Percentiles rank a stretch among this genome's conserved stretches.
These are phyloP conservation scores for Persicaria maculosa DNA, from an alignment of 148 eudicot genomes.

Conservation along the genomic window DNA sequence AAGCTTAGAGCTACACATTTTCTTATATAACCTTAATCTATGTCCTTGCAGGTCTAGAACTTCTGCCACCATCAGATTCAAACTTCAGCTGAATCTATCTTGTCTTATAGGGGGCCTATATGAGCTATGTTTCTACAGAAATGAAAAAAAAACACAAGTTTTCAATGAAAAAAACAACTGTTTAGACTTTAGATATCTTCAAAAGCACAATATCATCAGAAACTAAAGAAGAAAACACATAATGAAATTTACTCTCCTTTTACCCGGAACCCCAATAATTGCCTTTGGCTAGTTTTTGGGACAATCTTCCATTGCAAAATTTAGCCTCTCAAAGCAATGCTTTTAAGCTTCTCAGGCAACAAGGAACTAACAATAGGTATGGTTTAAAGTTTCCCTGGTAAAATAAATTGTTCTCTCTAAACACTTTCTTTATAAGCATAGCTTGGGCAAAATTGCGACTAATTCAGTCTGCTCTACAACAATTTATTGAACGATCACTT, in stretches of 20 bases:
- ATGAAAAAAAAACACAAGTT: too few relatives aligned
- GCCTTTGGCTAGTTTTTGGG: background rate
- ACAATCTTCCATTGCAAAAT: conserved; percentile 2
- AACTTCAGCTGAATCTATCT: too few relatives aligned
- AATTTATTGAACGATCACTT: background rate
- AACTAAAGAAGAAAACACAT: background rate
- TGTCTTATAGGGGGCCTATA: too few relatives aligned
- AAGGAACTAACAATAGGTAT: background rate
- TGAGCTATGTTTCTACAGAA: too few relatives aligned
- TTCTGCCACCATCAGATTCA: too few relatives aligned
- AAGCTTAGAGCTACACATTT: too few relatives aligned
- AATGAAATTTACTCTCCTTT: background rate
- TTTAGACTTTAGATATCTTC: background rate
- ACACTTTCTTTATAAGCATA: background rate
- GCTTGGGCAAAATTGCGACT: background rate
- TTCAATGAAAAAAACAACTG: background rate
- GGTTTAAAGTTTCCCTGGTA: background rate
- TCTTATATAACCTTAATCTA: too few relatives aligned
- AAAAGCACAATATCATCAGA: background rate
- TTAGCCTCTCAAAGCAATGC: background rate
- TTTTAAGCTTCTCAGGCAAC: background rate
- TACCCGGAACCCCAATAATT: background rate
- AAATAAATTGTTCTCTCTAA: background rate
- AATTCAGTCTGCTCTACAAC: too few relatives aligned
- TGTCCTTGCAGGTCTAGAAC: too few relatives aligned